Base-by-base conservation (phyloP, 352 stramenopile species). In the Pythium insidiosum region DNA sequence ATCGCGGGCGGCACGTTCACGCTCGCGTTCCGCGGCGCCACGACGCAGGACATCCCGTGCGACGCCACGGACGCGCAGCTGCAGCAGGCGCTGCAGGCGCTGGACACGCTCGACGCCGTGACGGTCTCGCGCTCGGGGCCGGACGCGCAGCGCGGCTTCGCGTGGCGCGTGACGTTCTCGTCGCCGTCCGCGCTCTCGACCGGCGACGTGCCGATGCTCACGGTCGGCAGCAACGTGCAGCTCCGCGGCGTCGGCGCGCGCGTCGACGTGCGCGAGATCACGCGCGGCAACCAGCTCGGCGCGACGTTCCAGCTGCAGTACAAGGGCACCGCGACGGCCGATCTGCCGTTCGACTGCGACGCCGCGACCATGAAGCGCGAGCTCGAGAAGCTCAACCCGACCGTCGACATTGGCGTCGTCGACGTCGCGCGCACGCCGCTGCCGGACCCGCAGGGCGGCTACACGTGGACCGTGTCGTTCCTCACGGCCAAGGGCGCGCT, bases 381-480 rank as follows among this genome's bases (percentile, higher is more conserved):
- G 19, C 55, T 93, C 1, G 60, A 84, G 36, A 56, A 45, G 12
- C 44, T 92, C 30, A 68, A n/a, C n/a, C n/a, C n/a, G n/a, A n/a
- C n/a, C n/a, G n/a, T n/a, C n/a, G n/a, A 57, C 19, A 59, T 85
- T 3, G 77, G 77, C 0, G 68, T 58, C 1, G 23, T 95, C 4
- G 72, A 87, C 26, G 67, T 95, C 13, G 43, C 61, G 16, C 70
- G 88, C 12, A 69, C 73, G 3, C 42, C 29, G 2, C 66, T 61
- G 3, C 60, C 87, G 4, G 84, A 97, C 54, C 57, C 72, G 5
- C 78, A 96, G 49, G 78, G 77, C 5, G 89, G 90, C 0, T 97
- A 91, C 61, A 97, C 78, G 39, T 98, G 93, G 93, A 95, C 80
- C n/a, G 71, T 98, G 12, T 95, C 84, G 20, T 97, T 97, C 47